Base-by-base conservation (phyloP, 176 grass and related monocot species). In the Olyra latifolia region DNA sequence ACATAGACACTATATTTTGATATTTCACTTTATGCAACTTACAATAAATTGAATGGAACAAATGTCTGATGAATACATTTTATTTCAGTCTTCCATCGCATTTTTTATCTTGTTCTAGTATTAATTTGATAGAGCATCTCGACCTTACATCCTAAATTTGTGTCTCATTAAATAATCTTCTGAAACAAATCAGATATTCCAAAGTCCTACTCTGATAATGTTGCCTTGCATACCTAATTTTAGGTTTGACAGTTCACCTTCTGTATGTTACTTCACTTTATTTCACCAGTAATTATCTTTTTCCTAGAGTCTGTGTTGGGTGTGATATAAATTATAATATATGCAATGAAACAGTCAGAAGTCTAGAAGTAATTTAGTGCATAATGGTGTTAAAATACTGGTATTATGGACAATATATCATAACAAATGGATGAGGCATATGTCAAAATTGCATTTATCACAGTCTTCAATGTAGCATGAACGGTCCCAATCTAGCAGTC, bases 241-340 rank as follows among this genome's bases (percentile, higher is more conserved):
- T 39, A 50, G 24, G 61, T 64, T 66, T 70, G 39, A 28, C 38
- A 70, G n/a, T 25, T 54, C 22, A 80, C 22, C n/a, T 61, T 45
- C 55, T 13, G 57, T 80, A 57, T 4, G 50, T 69, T 80, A 80
- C 57, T 69, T 69, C 15, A 14, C 64, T 80, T 54, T 69, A 32
- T 66, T 74, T 66, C 55, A 62, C 25, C 24, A 47, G 5, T 13
- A 48, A 4, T 45, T 71, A n/a, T 7, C 6, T 32, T 47, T 16
- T 81, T 5, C 6, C 35, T 32, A 23, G 48, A 16, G 43, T 48
- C 62, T 47, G 16, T 48, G 17, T 49, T 78, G 43, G 19, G 17
- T 61, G 10, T 0, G 1, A 50, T 20, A 68, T 43, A 43, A 62
- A 42, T 54, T 80, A 28, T 46, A 11, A 16, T 47, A 13, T 32